Conservation (phyloP, 495 filamentous ascomycete species). For the Neurospora sp. region DNA sequence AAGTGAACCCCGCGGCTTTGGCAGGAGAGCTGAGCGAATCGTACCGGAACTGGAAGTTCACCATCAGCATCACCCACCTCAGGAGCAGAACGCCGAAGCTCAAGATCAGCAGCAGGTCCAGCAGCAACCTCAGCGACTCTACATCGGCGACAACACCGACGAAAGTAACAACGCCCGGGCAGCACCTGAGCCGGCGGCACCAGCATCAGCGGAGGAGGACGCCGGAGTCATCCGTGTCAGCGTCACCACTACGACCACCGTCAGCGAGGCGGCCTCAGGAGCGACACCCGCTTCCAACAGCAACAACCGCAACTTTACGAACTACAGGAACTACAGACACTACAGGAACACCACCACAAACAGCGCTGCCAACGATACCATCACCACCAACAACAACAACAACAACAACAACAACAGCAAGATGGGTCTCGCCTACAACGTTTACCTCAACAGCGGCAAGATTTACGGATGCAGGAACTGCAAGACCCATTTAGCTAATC, state of each 20-base stretch:
- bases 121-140: not conserved
- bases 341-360: not conserved
- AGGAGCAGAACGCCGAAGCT: not conserved
- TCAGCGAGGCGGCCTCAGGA: not conserved
- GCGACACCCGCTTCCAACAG: not conserved
- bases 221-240: not conserved
- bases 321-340: too few relatives aligned
- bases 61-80: not conserved
- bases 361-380: not conserved
- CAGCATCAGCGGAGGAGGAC: not conserved
- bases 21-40: not conserved
- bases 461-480: constrained; percentile 95
- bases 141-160: not conserved
- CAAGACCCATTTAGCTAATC: constrained; percentile 90
- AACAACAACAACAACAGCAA: constrained; percentile 28
- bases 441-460: constrained; percentile 79
- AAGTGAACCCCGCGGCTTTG: not conserved
- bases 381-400: constrained; percentile 20
- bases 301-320: not conserved
- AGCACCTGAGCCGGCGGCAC: not conserved
- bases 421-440: constrained; percentile 95
- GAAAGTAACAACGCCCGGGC: not conserved
- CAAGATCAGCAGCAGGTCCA: not conserved
- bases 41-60: not conserved
- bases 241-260: not conserved